phyloP scores from a whole-genome alignment of 495 filamentous ascomycete genomes.

The Evernia prunastri region DNA sequence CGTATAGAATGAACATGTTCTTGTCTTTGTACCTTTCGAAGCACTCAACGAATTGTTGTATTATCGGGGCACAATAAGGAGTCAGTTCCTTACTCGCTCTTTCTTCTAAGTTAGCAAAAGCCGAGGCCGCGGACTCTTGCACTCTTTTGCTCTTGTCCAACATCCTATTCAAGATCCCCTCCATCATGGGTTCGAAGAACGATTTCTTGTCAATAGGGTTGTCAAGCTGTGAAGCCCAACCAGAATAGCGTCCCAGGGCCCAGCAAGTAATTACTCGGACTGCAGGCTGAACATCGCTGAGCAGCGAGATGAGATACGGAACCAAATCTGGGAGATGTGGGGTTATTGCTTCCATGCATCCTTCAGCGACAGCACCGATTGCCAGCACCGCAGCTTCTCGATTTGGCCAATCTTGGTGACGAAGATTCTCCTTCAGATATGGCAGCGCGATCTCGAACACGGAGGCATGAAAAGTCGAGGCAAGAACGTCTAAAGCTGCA shows the following conservation, averaged over 20 bases:
- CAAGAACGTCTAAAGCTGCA: constrained; percentile 89
- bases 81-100: constrained; percentile 74
- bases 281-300: constrained; percentile 82
- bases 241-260: constrained; percentile 89
- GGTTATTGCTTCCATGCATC: constrained; percentile 82
- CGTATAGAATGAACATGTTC: constrained; percentile 98
- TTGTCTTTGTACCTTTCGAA: constrained; percentile 94
- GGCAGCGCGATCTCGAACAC: constrained; percentile 90
- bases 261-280: constrained; percentile 97
- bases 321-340: constrained; percentile 89
- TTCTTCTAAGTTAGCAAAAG: constrained; percentile 94
- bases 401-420: constrained; percentile 82
- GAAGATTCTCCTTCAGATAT: constrained; percentile 84
- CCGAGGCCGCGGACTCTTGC: constrained; percentile 92
- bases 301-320: constrained; percentile 79
- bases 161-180: constrained; percentile 90
- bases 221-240: constrained; percentile 77
- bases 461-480: constrained; percentile 76
- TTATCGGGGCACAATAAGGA: constrained; percentile 82
- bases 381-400: constrained; percentile 93
- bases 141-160: constrained; percentile 95
- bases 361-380: constrained; percentile 89
- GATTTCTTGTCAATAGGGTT: constrained; percentile 58
- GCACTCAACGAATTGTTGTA: constrained; percentile 85
- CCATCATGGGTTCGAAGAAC: constrained; percentile 96